Evolutionary conservation across 2,329 filamentous ascomycete genomes (phyloP).

Genomic region (Atkinsonella hypoxylon): DNA sequence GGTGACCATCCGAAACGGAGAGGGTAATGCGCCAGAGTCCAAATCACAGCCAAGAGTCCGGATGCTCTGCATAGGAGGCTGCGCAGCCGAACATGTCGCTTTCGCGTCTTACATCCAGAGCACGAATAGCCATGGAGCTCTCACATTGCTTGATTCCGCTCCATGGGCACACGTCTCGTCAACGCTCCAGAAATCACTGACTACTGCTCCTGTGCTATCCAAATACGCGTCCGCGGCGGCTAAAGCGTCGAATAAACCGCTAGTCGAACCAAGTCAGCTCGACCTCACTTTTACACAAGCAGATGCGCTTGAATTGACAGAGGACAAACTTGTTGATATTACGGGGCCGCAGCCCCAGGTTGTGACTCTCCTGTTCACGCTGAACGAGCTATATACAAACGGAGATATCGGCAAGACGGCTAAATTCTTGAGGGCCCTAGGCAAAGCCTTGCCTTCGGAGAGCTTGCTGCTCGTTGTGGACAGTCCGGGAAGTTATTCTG

Average conservation of each 20-base stretch:
- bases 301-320: conserved; percentile 35
- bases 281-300: conserved; percentile 30
- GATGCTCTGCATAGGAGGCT: conserved; percentile 42
- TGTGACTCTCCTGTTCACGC: conserved; percentile 80
- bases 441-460: conserved; percentile 40
- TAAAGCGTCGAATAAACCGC: conserved; percentile 30
- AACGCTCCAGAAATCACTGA: conserved; percentile 45
- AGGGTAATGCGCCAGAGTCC: not conserved
- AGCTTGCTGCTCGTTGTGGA: conserved; percentile 77
- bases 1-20: not conserved
- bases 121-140: conserved; percentile 17
- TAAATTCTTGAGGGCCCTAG: conserved; percentile 58
- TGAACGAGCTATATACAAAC: conserved; percentile 85
- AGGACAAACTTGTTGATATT: conserved; percentile 20
- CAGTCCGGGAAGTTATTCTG: conserved; percentile 87
- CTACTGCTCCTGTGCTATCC: conserved; percentile 35
- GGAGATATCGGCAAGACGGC: conserved; percentile 65
- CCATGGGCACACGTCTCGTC: conserved; percentile 57
- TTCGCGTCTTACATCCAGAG: conserved; percentile 32
- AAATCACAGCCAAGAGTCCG: conserved; percentile 16
- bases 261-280: conserved; percentile 30
- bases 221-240: conserved; percentile 39
- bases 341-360: conserved; percentile 33
- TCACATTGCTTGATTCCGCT: conserved; percentile 70
- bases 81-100: conserved; percentile 49